Percentiles rank a stretch among this genome's conserved stretches.
phyloP scores from a whole-genome alignment of 2,329 filamentous ascomycete species.

The Botrytis squamosa region DNA sequence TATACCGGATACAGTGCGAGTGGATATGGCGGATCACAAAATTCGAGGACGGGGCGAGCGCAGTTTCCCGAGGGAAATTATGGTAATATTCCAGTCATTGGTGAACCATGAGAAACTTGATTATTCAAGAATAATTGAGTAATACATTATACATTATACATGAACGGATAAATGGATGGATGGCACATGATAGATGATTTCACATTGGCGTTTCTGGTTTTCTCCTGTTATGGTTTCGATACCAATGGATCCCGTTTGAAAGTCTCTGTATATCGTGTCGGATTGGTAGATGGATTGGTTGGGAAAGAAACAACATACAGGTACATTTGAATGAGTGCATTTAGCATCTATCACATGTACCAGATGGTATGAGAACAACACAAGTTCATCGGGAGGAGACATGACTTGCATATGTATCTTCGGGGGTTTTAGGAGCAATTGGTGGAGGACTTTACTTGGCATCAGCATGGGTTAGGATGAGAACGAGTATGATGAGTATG shows the following conservation, averaged over 20 bases:
- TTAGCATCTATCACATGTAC: background rate
- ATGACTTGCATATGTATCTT: constrained; percentile 12
- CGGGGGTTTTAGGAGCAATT: constrained; percentile 15
- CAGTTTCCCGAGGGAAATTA: constrained; percentile 60
- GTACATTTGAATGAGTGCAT: background rate
- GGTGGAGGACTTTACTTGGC: constrained; percentile 6
- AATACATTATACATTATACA: background rate
- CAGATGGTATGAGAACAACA: constrained; percentile 9
- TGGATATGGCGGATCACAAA: constrained; percentile 16
- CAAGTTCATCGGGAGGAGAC: background rate
- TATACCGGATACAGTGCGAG: constrained; percentile 48
- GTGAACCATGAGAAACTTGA: background rate
- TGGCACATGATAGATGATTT: constrained; percentile 13
- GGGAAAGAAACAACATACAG: background rate
- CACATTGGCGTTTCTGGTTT: constrained; percentile 10
- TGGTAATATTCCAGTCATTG: constrained; percentile 40
- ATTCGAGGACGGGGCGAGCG: constrained; percentile 26
- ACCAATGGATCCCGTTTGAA: background rate
- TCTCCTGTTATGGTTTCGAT: constrained; percentile 14
- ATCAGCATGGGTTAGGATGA: background rate
- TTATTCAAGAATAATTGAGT: background rate
- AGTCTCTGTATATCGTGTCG: constrained; percentile 3
- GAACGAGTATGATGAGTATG: background rate
- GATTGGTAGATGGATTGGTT: background rate
- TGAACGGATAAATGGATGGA: constrained; percentile 7